Conservation (phyloP, 2,329 filamentous ascomycete genomes). For the Xylaria digitata region DNA sequence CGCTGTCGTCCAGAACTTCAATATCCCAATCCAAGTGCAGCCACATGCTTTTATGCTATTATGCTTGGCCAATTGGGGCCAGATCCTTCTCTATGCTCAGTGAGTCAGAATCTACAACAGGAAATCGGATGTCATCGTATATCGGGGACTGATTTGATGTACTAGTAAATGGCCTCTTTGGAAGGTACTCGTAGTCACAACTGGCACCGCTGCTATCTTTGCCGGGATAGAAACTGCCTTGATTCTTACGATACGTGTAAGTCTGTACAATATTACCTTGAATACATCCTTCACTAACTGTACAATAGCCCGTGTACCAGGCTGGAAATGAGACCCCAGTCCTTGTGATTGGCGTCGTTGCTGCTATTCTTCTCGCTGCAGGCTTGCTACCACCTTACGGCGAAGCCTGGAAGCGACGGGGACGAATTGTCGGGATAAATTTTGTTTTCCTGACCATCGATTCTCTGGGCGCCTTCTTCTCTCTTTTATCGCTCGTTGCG, state of each 20-base stretch:
- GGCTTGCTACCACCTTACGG: constrained; percentile 71
- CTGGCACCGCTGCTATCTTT: constrained; percentile 57
- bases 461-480: constrained; percentile 71
- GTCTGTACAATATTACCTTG: constrained; percentile 29
- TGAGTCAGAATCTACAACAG: constrained; percentile 31
- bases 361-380: constrained; percentile 65
- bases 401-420: constrained; percentile 70
- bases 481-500: constrained; percentile 70
- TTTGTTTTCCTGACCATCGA: constrained; percentile 69
- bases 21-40: constrained; percentile 58
- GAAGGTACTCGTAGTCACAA: constrained; percentile 58
- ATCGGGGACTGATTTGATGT: neutral
- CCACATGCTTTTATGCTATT: constrained; percentile 56
- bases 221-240: constrained; percentile 66
- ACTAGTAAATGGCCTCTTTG: constrained; percentile 58
- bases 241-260: constrained; percentile 66
- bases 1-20: constrained; percentile 55
- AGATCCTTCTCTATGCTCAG: constrained; percentile 53
- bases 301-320: constrained; percentile 62
- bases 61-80: constrained; percentile 54
- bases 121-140: neutral
- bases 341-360: constrained; percentile 67
- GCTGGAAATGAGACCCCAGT: constrained; percentile 65
- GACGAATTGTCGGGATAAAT: constrained; percentile 71
- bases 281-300: constrained; percentile 18